Evolutionary conservation across 164 flowering plant species (phyloP).

Genomic region (Aristolochia fimbriata): DNA sequence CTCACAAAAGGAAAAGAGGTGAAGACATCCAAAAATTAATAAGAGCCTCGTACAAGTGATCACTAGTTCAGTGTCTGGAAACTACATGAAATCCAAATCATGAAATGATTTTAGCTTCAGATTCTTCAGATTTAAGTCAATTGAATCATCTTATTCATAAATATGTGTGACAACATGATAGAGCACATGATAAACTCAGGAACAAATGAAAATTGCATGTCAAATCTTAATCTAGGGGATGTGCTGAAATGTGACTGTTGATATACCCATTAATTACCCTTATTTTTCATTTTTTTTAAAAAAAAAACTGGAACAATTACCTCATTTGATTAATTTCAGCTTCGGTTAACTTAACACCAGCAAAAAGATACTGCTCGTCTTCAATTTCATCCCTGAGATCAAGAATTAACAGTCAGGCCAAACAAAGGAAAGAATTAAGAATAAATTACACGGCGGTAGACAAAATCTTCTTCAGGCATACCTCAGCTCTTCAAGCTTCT

Average conservation of each 20-base stretch:
- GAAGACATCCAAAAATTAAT: too few species aligned
- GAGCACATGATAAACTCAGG: background rate
- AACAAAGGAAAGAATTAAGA: too few species aligned
- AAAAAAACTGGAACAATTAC: constrained; percentile 20
- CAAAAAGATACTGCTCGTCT: constrained; percentile 91
- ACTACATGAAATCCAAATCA: too few species aligned
- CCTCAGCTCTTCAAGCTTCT: constrained; percentile 89
- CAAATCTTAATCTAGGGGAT: background rate
- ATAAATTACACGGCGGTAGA: background rate
- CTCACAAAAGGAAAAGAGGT: too few species aligned
- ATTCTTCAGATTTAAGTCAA: too few species aligned
- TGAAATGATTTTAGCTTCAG: too few species aligned
- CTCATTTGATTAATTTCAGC: constrained; percentile 61
- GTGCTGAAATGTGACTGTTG: background rate
- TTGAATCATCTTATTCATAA: background rate
- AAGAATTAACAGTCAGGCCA: too few species aligned
- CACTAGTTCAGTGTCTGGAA: too few species aligned
- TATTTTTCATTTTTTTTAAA: too few species aligned
- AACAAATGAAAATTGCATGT: background rate
- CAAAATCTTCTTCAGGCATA: constrained; percentile 12
- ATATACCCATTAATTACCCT: too few species aligned
- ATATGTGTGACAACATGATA: background rate
- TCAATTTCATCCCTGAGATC: constrained; percentile 78
- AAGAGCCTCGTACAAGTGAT: too few species aligned
- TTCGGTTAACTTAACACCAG: constrained; percentile 69